phyloP scores from a whole-genome alignment of 78 protist genomes.

The Blattamonas nauphoetae region DNA sequence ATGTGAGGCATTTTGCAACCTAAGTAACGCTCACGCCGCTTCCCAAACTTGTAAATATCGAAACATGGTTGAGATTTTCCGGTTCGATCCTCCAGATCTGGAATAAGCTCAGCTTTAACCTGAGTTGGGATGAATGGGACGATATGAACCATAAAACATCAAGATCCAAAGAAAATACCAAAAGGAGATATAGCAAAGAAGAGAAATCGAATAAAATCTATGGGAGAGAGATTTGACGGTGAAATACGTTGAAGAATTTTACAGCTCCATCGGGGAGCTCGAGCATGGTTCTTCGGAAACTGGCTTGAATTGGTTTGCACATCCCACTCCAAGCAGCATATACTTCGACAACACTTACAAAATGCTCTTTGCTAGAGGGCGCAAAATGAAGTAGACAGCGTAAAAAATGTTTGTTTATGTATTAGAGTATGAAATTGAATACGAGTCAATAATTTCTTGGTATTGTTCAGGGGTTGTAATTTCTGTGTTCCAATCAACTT shows the following conservation, averaged over 20 bases:
- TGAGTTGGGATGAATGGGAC: no score
- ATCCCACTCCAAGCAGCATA: background rate
- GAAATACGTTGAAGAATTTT: no score
- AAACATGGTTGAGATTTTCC: background rate
- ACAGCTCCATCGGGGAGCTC: background rate
- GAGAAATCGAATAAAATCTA: background rate
- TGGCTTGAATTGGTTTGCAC: background rate
- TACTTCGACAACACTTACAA: background rate
- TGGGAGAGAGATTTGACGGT: no score
- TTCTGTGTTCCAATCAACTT: background rate
- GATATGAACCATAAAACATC: no score
- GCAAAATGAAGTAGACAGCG: background rate
- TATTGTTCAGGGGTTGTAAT: background rate
- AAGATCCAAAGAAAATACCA: no score
- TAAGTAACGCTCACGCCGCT: background rate
- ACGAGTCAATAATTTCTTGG: background rate
- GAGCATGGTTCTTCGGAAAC: background rate
- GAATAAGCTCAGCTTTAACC: background rate
- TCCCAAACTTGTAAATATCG: background rate
- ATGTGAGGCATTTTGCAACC: background rate
- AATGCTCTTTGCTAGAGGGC: background rate
- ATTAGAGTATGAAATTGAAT: no score
- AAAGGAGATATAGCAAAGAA: background rate
- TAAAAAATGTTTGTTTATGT: no score
- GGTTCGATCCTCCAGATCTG: background rate